A percentile compares a stretch with the other conserved stretches of the same genome.
Conservation (phyloP, 805 yeast species). For the Suhomyces canberraensis region DNA sequence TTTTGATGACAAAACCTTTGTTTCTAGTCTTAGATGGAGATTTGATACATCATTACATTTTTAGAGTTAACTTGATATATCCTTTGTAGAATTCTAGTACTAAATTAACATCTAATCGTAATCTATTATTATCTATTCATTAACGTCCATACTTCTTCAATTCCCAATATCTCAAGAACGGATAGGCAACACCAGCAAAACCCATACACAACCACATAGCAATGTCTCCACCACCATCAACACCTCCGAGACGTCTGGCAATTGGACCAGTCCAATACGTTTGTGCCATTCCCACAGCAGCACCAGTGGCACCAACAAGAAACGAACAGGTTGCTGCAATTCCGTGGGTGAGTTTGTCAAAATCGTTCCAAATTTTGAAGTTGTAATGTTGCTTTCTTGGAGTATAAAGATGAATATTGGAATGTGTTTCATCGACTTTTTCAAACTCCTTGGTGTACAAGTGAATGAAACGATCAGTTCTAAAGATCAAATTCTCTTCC, state of each 20-base stretch:
- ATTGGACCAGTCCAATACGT: constrained; percentile 78
- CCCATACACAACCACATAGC: constrained; percentile 81
- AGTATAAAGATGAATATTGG: constrained; percentile 1
- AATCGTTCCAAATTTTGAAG: constrained; percentile 73
- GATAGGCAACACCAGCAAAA: constrained; percentile 62
- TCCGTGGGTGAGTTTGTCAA: constrained; percentile 59
- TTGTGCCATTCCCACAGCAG: constrained; percentile 85
- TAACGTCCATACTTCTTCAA: constrained; percentile 42
- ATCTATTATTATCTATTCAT: too few relatives aligned
- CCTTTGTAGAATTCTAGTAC: too few relatives aligned
- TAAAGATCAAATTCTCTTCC: constrained; percentile 35
- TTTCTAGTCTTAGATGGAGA: too few relatives aligned
- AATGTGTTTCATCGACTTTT: constrained; percentile 3
- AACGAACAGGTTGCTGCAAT: constrained; percentile 68
- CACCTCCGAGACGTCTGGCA: constrained; percentile 54
- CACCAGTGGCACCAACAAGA: constrained; percentile 72
- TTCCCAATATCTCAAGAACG: constrained; percentile 64
- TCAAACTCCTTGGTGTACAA: constrained; percentile 31
- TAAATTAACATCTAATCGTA: too few relatives aligned
- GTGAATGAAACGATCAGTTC: constrained; percentile 34
- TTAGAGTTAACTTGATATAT: too few relatives aligned
- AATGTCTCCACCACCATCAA: constrained; percentile 63
- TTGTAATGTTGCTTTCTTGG: constrained; percentile 48
- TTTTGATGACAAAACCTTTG: too few relatives aligned
- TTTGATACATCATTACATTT: too few relatives aligned